phyloP scores from a whole-genome alignment of 441 rosid genomes.

The Bocquillonia castaneifolia region DNA sequence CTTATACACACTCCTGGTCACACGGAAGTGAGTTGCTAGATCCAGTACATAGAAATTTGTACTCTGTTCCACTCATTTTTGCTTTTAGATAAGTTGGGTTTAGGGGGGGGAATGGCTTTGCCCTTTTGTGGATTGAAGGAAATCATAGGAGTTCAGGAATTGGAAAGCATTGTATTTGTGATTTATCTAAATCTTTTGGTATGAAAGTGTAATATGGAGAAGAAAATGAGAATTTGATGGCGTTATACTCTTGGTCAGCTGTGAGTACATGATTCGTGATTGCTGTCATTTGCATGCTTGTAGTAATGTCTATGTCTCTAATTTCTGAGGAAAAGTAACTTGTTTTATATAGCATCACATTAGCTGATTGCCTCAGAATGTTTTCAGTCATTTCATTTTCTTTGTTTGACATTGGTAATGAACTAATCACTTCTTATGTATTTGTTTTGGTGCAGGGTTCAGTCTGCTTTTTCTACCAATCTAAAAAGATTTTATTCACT shows the following conservation, averaged over 20 bases:
- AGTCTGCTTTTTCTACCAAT: constrained; percentile 13
- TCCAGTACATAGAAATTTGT: constrained; percentile 19
- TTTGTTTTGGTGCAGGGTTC: constrained; percentile 12
- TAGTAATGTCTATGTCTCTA: not conserved
- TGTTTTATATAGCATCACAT: not conserved
- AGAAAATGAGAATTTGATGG: not conserved
- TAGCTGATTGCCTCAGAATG: not conserved
- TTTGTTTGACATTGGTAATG: not conserved
- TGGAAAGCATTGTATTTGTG: not conserved
- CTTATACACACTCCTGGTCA: constrained; percentile 64
- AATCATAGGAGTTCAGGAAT: not conserved
- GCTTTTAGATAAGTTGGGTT: not conserved
- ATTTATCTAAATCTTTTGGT: not conserved
- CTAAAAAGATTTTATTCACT: constrained; percentile 14
- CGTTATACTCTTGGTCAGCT: not conserved
- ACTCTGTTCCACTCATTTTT: not conserved
- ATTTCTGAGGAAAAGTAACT: not conserved
- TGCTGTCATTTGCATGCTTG: not conserved
- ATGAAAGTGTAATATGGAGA: not conserved
- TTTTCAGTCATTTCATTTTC: not conserved
- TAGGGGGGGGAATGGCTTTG: not conserved
- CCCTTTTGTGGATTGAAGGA: not conserved
- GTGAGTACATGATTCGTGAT: not conserved
- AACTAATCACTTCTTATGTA: not conserved
- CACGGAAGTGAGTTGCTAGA: constrained; percentile 36